Evolutionary conservation across 805 yeast species (phyloP).

Genomic region (Starmerella gropengiesseri): DNA sequence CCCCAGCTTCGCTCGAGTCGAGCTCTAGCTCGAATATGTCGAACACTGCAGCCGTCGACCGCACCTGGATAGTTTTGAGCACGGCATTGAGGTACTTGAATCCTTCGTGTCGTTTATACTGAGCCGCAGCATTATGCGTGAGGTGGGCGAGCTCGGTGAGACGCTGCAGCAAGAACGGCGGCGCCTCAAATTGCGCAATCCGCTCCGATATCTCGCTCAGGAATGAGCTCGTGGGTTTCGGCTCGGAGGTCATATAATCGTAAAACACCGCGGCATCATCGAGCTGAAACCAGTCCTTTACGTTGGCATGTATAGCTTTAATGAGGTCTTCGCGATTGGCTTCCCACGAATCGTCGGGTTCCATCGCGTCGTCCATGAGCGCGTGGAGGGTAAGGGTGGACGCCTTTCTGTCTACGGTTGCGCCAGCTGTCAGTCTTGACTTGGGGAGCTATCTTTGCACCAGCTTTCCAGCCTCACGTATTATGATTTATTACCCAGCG

Average conservation of each 20-base stretch:
- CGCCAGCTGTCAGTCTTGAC: no score
- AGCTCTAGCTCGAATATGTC: conserved; percentile 24
- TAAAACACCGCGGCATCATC: background rate
- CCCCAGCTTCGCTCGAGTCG: conserved; percentile 13
- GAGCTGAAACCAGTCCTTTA: background rate
- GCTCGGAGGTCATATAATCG: conserved; percentile 2
- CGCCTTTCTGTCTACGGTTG: no score
- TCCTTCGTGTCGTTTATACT: conserved; percentile 22
- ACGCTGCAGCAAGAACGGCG: conserved; percentile 34
- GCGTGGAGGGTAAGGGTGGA: no score
- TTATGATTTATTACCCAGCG: no score
- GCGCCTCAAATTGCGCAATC: conserved; percentile 20
- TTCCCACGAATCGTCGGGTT: background rate
- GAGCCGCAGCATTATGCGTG: conserved; percentile 21
- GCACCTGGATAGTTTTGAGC: conserved; percentile 16
- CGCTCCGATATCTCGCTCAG: background rate
- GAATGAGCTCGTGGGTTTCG: background rate
- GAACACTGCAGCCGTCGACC: conserved; percentile 16
- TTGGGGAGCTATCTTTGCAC: no score
- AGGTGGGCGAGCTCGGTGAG: conserved; percentile 29
- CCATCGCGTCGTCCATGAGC: conserved; percentile 1
- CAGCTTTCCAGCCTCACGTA: no score
- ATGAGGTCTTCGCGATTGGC: background rate
- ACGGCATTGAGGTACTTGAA: conserved; percentile 21
- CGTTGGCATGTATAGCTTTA: background rate